These are phyloP conservation scores for Dioszegia hungarica DNA, from an alignment of 768 basidiomycete species.

Conservation along the genomic window DNA sequence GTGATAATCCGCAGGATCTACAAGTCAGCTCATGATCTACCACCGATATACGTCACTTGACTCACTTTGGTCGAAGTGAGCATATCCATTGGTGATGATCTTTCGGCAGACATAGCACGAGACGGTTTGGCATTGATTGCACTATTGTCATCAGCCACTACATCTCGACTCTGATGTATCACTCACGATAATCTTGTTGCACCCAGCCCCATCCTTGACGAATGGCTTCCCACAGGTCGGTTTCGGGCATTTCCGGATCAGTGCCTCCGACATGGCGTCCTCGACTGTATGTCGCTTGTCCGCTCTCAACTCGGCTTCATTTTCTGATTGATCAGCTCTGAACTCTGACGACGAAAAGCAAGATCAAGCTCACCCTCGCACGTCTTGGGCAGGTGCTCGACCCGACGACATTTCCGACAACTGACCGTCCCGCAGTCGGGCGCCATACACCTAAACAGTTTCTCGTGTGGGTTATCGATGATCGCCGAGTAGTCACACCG, in stretches of 20 bases:
- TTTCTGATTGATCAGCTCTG: slow-evolving; percentile 47
- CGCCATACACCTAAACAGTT: slow-evolving; percentile 57
- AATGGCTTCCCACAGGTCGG: slow-evolving; percentile 72
- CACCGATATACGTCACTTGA: no score
- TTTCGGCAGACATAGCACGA: slow-evolving; percentile 82
- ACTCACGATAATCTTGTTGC: slow-evolving; percentile 69
- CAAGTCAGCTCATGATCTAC: background rate
- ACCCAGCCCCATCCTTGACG: slow-evolving; percentile 50
- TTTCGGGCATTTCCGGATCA: slow-evolving; percentile 83
- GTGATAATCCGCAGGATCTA: slow-evolving; percentile 10
- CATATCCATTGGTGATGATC: slow-evolving; percentile 53
- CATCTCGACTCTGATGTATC: background rate
- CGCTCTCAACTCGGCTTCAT: slow-evolving; percentile 67
- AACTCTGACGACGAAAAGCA: background rate
- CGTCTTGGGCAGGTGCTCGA: slow-evolving; percentile 50
- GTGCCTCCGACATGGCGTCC: slow-evolving; percentile 85
- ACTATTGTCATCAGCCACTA: slow-evolving; percentile 4
- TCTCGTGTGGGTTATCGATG: slow-evolving; percentile 66
- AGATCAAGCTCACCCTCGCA: slow-evolving; percentile 39
- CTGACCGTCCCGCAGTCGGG: slow-evolving; percentile 67
- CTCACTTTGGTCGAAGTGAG: slow-evolving; percentile 44
- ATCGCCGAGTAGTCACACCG: slow-evolving; percentile 82
- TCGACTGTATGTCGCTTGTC: slow-evolving; percentile 75
- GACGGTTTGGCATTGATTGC: slow-evolving; percentile 61
- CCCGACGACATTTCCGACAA: slow-evolving; percentile 73